Percentiles rank a stretch among this genome's conserved stretches.
These are phyloP conservation scores for Trypanosoma conorhini DNA, from an alignment of 208 protist genomes.

Conservation along the genomic window DNA sequence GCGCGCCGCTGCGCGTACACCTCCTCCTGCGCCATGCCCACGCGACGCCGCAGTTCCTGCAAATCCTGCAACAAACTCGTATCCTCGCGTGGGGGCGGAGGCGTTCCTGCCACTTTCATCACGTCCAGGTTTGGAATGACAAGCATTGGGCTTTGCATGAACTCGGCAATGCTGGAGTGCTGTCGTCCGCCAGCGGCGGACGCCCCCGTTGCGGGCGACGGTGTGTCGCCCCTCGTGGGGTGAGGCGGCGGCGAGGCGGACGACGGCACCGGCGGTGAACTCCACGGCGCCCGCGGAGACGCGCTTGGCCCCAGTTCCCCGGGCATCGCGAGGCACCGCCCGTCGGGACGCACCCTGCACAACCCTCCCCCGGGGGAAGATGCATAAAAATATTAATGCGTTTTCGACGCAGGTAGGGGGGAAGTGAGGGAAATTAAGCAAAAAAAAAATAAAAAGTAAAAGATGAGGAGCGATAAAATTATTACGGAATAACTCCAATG, in stretches of 20 bases:
- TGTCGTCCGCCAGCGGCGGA: background rate
- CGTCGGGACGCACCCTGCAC: no score
- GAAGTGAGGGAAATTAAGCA: background rate
- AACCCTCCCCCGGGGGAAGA: background rate
- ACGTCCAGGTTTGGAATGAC: background rate
- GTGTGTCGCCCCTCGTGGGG: no score
- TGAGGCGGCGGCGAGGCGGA: no score
- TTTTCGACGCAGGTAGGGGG: no score
- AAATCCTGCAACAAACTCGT: background rate
- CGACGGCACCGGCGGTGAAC: no score
- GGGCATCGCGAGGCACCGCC: no score
- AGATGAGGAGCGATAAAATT: no score
- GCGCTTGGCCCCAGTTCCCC: background rate
- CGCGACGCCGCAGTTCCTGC: background rate
- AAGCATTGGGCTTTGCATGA: constrained; percentile 5
- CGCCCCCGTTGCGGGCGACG: no score
- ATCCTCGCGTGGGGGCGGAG: background rate
- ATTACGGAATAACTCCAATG: no score
- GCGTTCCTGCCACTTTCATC: background rate
- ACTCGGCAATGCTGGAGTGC: background rate
- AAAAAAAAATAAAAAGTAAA: no score
- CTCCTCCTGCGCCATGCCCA: constrained; percentile 8
- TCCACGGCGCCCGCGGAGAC: no score
- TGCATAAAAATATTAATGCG: no score
- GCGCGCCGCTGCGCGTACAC: background rate